phyloP scores from a whole-genome alignment of 768 basidiomycete species.

The Clitopilus passeckerianus region DNA sequence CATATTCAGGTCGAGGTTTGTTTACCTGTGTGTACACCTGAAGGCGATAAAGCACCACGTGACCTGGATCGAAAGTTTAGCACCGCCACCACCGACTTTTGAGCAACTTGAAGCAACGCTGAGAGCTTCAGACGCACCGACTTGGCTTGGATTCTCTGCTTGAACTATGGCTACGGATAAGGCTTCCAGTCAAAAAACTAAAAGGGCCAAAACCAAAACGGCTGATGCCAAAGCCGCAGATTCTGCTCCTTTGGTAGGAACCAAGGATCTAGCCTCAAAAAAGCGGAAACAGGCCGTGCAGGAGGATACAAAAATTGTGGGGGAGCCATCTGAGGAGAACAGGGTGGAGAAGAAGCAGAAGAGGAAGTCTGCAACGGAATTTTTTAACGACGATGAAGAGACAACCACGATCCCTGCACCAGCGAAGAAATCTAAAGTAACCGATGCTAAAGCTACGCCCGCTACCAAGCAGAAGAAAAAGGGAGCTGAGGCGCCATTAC shows the following conservation, averaged over 20 bases:
- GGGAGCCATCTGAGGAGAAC: slow-evolving; percentile 7
- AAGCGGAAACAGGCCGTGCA: slow-evolving; percentile 9
- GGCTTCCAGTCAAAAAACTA: slow-evolving; percentile 15
- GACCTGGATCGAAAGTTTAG: slow-evolving; percentile 10
- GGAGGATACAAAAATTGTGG: slow-evolving; percentile 7
- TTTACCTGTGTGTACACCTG: slow-evolving; percentile 11
- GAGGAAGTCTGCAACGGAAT: not conserved
- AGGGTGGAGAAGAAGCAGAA: slow-evolving; percentile 1
- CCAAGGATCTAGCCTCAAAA: slow-evolving; percentile 9
- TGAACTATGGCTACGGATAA: slow-evolving; percentile 13
- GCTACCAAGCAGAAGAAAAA: slow-evolving; percentile 10
- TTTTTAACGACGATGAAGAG: not conserved
- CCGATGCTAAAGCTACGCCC: slow-evolving; percentile 2
- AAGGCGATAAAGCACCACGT: slow-evolving; percentile 11
- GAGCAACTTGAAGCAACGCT: not conserved
- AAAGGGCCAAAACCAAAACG: slow-evolving; percentile 18
- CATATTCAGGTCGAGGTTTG: slow-evolving; percentile 12
- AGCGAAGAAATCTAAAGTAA: slow-evolving; percentile 7
- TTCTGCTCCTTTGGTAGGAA: slow-evolving; percentile 18
- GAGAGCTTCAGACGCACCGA: not conserved
- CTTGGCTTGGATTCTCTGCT: not conserved
- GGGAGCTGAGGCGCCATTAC: not conserved
- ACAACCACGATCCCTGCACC: slow-evolving; percentile 4
- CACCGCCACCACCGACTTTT: slow-evolving; percentile 1
- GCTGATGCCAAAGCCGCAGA: slow-evolving; percentile 6